Base-by-base conservation (phyloP, 2,329 filamentous ascomycete genomes). In the Domatiomyces catenatus region DNA sequence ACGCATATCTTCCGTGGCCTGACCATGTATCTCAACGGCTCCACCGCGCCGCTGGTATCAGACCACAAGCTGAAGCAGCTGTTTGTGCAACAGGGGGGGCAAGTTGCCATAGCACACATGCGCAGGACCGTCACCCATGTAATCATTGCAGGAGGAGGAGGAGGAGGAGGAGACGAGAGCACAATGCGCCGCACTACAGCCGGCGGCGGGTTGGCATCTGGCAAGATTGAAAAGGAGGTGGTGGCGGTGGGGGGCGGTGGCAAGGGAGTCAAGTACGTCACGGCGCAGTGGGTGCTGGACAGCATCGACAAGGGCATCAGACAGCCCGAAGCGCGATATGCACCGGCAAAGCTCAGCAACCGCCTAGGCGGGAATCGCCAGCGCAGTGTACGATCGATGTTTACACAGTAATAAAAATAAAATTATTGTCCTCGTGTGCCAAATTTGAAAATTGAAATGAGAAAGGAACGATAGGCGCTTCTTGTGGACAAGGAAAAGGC, bases 1-100 rank as follows among this genome's bases (percentile, higher is more conserved):
- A 60, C 70, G 46, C 32, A 39, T 39, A 75, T 93, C 49, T 89
- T 95, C 63, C 68, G 76, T 44, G 78, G 80, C 15, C 74, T 88
- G 19, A 81, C 78, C 48, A 76, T 94, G 59, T 92, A 90, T 68
- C 76, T 95, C 66, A 94, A 94, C 66, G 88, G 88, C 54, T 89
- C 84, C 58, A 94, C 87, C 1, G 76, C 81, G 53, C 88, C 89
- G 1, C 66, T 79, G 20, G 76, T 94, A 54, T 93, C 86, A 12
- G 89, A 95, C 65, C 85, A 94, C 69, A 84, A 79, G 63, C 75
- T 95, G 51, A 93, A 92, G 71, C 80, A 81, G 50, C 66, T 93
- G 15, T 75, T 95, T 39, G 78, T 75, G 4, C 73, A 80, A 51
- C 79, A 94, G 62, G 90, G 89, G 18, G 90, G 80, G 0, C 72